Base-by-base conservation (phyloP, 495 filamentous ascomycete species). In the Aspergillus sclerotioniger region DNA sequence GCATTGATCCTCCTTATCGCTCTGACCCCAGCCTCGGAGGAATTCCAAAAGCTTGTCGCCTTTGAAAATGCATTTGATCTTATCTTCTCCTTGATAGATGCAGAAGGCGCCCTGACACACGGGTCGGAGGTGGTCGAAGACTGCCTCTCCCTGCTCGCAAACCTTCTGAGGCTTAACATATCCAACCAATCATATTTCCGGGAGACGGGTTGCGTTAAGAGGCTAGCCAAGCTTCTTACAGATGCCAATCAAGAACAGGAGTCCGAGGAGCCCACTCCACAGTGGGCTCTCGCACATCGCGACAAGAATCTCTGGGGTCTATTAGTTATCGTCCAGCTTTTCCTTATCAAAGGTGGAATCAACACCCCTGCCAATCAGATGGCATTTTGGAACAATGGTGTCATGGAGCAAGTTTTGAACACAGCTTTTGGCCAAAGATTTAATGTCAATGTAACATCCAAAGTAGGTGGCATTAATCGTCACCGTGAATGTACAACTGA, bases 121-220 rank as follows among this genome's bases (percentile, higher is more conserved):
- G 95, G 95, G 17, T 92, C 90, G n/a, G 89, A 92, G 51, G 83
- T 90, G 25, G 88, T 96, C 13, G 92, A 96, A 71, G 92, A 98
- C 71, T 96, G 94, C 62, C 79, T 98, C n/a, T 90, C 93, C 37
- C 78, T 98, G 51, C 80, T 98, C 16, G 91, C 91, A 31, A 96
- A 97, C 67, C 82, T 98, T 19, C 77, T 98, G n/a, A 84, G 87
- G 44, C 81, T 92, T 58, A 98, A 97, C 67, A 77, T 86, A 20
- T 90, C 92, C 20, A 98, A 98, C 67, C 95, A 98, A 71, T 92
- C 90, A 33, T 88, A 91, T 61, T 97, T 98, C 67, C 80, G 94
- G 49, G 95, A 98, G 69, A 93, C 89, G 35, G 92, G 91, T 0
- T 93, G 87, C 64, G 84, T 96, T 20, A 80, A 85, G 29, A 87